A percentile compares a stretch with the other conserved stretches of the same genome.
Evolutionary conservation across 306 rosid genomes (phyloP).

Genomic region (Dicorynia guianensis): DNA sequence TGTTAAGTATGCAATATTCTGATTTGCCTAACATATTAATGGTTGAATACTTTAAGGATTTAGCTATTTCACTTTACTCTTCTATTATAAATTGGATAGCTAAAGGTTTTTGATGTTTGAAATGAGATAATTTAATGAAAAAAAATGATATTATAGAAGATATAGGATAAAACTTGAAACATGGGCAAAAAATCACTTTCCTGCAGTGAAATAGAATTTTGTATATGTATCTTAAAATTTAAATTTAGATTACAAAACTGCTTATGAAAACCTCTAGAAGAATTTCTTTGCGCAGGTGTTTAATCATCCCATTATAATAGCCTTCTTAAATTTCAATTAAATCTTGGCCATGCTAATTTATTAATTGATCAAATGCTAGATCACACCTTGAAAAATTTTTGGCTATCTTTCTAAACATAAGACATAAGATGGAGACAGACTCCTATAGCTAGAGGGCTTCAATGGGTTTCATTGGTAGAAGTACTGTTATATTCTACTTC

Average conservation of each 20-base stretch:
- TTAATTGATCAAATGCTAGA: neutral
- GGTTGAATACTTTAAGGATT: no score
- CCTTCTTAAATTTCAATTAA: neutral
- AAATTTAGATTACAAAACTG: no score
- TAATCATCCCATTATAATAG: neutral
- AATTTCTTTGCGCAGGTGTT: neutral
- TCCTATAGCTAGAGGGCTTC: neutral
- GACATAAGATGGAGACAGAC: neutral
- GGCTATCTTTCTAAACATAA: neutral
- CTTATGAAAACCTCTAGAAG: neutral
- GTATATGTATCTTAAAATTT: neutral
- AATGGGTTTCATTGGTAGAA: neutral
- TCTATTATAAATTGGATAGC: neutral
- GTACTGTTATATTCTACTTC: neutral
- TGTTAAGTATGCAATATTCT: no score
- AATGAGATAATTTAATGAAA: no score
- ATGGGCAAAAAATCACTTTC: neutral
- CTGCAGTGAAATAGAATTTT: neutral
- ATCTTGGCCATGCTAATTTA: neutral
- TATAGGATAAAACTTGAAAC: neutral
- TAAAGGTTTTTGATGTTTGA: neutral
- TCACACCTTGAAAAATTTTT: slow-evolving; percentile 4
- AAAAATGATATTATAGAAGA: neutral
- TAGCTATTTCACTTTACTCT: no score
- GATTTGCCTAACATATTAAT: no score